Conservation (phyloP, 1,284 basidiomycete genomes). For the Ceratobasidium sp. region DNA sequence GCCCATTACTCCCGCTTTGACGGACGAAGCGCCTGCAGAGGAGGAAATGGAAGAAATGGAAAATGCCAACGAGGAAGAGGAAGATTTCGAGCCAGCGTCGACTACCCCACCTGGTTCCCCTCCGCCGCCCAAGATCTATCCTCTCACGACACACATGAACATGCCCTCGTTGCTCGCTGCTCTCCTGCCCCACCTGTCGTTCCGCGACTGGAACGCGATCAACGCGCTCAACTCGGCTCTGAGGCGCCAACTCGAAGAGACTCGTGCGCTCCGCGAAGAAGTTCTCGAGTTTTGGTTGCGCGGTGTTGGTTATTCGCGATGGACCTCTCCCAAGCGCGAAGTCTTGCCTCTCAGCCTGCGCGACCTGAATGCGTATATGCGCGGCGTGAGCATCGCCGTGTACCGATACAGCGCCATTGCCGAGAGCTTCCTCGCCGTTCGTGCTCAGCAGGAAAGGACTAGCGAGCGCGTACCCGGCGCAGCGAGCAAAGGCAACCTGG, state of each 20-base stretch:
- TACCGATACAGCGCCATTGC: slow-evolving; percentile 71
- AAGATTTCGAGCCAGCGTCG: slow-evolving; percentile 37
- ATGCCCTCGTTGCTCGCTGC: slow-evolving; percentile 36
- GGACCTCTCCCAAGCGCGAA: slow-evolving; percentile 64
- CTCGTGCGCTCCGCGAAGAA: slow-evolving; percentile 61
- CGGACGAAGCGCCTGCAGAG: slow-evolving; percentile 42
- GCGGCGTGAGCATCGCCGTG: slow-evolving; percentile 72
- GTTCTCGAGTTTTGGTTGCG: slow-evolving; percentile 69
- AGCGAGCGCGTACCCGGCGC: slow-evolving; percentile 51
- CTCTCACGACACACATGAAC: slow-evolving; percentile 32
- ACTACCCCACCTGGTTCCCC: slow-evolving; percentile 41
- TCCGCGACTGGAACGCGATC: slow-evolving; percentile 37
- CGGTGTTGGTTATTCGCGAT: slow-evolving; percentile 64
- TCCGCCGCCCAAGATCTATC: slow-evolving; percentile 39
- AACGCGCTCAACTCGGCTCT: slow-evolving; percentile 36
- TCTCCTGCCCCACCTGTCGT: slow-evolving; percentile 36
- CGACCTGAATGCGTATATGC: slow-evolving; percentile 79
- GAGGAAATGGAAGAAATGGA: slow-evolving; percentile 46
- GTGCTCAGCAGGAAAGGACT: slow-evolving; percentile 47
- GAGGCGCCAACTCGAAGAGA: slow-evolving; percentile 53
- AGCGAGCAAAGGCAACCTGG: slow-evolving; percentile 37
- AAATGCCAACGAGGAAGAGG: slow-evolving; percentile 46
- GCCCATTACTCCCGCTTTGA: slow-evolving; percentile 31
- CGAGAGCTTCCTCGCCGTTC: slow-evolving; percentile 55
- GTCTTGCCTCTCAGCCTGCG: slow-evolving; percentile 65